Evolutionary conservation across 345 rosid species (phyloP).

Genomic region (Salix dunnii): DNA sequence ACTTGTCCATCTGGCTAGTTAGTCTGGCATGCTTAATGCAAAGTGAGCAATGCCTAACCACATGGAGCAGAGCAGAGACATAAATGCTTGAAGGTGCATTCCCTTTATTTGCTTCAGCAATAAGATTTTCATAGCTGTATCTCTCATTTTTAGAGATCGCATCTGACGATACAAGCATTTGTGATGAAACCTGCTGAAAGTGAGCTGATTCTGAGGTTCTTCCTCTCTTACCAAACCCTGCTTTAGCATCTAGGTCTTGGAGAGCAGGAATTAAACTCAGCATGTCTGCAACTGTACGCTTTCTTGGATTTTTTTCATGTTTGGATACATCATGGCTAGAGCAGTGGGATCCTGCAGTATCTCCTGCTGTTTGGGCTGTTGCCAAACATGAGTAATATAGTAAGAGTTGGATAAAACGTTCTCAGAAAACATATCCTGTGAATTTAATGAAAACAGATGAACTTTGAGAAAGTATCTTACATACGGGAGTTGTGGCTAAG

Average conservation of each 20-base stretch:
- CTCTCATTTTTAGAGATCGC: constrained; percentile 42
- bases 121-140: constrained; percentile 70
- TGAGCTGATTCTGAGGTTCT: constrained; percentile 39
- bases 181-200: constrained; percentile 42
- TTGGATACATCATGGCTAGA: constrained; percentile 43
- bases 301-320: constrained; percentile 49
- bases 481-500: constrained; percentile 60
- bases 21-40: constrained; percentile 93
- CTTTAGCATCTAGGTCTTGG: constrained; percentile 43
- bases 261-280: constrained; percentile 78
- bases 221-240: constrained; percentile 47
- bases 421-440: not conserved
- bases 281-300: constrained; percentile 67
- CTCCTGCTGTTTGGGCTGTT: constrained; percentile 54
- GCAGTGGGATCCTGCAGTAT: constrained; percentile 27
- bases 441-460: constrained; percentile 7
- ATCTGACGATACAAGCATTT: constrained; percentile 38
- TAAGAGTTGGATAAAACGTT: constrained; percentile 9
- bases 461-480: constrained; percentile 58
- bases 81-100: constrained; percentile 78
- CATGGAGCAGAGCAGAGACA: constrained; percentile 84
- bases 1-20: constrained; percentile 89
- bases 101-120: constrained; percentile 95
- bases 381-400: constrained; percentile 26
- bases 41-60: constrained; percentile 88